phyloP scores from a whole-genome alignment of 139 green algal genomes.

The Coelastrella sp. region DNA sequence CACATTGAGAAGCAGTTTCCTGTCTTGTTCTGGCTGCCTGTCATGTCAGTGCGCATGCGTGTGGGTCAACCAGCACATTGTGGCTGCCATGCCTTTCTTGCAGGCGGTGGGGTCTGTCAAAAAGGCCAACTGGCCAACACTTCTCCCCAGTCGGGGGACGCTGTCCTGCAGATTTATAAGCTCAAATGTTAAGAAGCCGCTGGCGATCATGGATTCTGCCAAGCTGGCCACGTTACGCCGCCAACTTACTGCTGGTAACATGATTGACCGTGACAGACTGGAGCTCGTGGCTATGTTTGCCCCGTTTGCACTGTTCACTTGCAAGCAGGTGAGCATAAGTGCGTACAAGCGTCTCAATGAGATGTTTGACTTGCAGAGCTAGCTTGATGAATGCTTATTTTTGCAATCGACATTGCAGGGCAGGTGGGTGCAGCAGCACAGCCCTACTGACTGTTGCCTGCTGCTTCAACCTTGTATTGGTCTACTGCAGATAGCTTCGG shows the following conservation, averaged over 20 bases:
- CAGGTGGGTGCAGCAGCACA: no score
- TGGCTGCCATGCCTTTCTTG: not conserved
- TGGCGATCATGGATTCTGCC: constrained; percentile 27
- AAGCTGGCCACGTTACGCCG: constrained; percentile 48
- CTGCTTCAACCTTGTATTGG: no score
- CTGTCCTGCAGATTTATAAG: constrained; percentile 55
- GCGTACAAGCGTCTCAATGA: no score
- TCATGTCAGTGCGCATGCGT: no score
- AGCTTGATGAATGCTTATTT: no score
- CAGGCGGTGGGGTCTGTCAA: constrained; percentile 28
- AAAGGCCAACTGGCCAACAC: constrained; percentile 40
- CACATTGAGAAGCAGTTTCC: no score
- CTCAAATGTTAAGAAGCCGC: not conserved
- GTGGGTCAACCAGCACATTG: no score
- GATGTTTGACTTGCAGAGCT: no score
- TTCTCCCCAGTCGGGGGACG: constrained; percentile 53
- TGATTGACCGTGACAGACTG: constrained; percentile 69
- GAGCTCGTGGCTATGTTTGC: constrained; percentile 71
- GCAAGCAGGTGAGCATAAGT: constrained; percentile 55
- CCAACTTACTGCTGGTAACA: constrained; percentile 56
- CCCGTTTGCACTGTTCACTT: constrained; percentile 66
- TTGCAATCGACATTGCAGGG: no score
- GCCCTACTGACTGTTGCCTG: not conserved
- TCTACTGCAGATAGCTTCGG: constrained; percentile 49
- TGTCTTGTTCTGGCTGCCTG: no score